These are phyloP conservation scores for Globisporangium cystogenes DNA, from an alignment of 352 stramenopile genomes.

Conservation along the genomic window DNA sequence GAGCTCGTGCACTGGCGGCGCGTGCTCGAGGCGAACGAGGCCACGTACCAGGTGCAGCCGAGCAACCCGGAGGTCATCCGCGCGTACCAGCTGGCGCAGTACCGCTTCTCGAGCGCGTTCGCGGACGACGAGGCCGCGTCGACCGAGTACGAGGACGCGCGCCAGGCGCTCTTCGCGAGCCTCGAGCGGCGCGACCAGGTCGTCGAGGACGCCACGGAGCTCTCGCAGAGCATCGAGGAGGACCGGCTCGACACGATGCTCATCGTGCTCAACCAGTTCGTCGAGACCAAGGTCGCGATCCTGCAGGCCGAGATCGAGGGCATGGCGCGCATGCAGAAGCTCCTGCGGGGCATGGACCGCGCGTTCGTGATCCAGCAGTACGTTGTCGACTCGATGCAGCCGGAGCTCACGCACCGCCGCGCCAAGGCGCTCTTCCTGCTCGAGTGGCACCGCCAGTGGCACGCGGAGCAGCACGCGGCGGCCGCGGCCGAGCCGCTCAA, in stretches of 20 bases:
- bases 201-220: slow-evolving; percentile 72
- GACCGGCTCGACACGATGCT: slow-evolving; percentile 80
- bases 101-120: slow-evolving; percentile 58
- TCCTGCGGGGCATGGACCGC: slow-evolving; percentile 70
- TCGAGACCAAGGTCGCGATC: slow-evolving; percentile 81
- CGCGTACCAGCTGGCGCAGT: slow-evolving; percentile 57
- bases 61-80: slow-evolving; percentile 71
- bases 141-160: slow-evolving; percentile 57
- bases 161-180: slow-evolving; percentile 38
- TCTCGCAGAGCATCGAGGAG: slow-evolving; percentile 79
- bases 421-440: slow-evolving; percentile 71
- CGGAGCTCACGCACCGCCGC: slow-evolving; percentile 73
- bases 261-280: slow-evolving; percentile 82
- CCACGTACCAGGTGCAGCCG: slow-evolving; percentile 73
- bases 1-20: slow-evolving; percentile 76
- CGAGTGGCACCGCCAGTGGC: slow-evolving; percentile 76
- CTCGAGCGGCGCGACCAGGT: slow-evolving; percentile 75
- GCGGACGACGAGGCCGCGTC: slow-evolving; percentile 53
- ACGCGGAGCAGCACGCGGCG: slow-evolving; percentile 37
- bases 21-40: slow-evolving; percentile 75
- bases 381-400: slow-evolving; percentile 77
- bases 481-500: slow-evolving; percentile 37
- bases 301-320: slow-evolving; percentile 77
- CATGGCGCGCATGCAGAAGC: slow-evolving; percentile 55
- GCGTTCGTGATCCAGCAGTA: slow-evolving; percentile 86